Evolutionary conservation across 2,329 filamentous ascomycete genomes (phyloP), one percentile per base, ranked within the genome.

Genomic region (Clarireedia paspali): DNA sequence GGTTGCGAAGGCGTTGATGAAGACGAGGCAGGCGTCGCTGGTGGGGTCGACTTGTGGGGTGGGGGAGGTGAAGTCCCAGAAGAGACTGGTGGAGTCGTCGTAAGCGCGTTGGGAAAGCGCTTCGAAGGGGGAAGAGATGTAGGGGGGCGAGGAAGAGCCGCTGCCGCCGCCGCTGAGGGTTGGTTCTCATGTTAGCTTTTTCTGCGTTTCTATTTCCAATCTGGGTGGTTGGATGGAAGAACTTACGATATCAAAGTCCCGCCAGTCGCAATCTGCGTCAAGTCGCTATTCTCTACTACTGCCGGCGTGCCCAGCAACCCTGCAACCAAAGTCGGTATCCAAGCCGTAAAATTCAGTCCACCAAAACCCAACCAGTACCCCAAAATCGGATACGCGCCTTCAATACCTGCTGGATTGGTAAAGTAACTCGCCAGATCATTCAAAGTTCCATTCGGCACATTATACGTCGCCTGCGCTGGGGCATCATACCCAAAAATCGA

Each of bases 1-100:
- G 1, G 86, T 84, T 1, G 86, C 82, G 69, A 86, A 88, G 6
- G 77, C 79, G 64, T 87, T 87, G 62, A 82, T 79, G 61, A 87
- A 81, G 0, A 86, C 81, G 2, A 87, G 70, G 60, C 89, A 94
- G 6, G 89, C 76, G 63, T 91, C 78, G 1, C 77, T 75, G 5
- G 27, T 51, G 2, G 55, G 44, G 49, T 78, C 72, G 6, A 85
- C 77, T 4, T 45, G 62, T 0, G 83, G 81, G 1, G 73, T 68
- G 1, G 24, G 10, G 1, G 47, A 26, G n/a, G 20, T 40, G 24
- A 50, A 50, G 34, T 88, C 84, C 75, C 79, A 84, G 65, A 78
- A 79, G 1, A 87, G 64, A 0, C 75, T 74, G 0, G 81, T 84
- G 47, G 73, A 75, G 55, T 87, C 82, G 7, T 78, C 69, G 51